Evolutionary conservation across 768 basidiomycete species (phyloP).

Genomic region (Rhizopogon rudus): DNA sequence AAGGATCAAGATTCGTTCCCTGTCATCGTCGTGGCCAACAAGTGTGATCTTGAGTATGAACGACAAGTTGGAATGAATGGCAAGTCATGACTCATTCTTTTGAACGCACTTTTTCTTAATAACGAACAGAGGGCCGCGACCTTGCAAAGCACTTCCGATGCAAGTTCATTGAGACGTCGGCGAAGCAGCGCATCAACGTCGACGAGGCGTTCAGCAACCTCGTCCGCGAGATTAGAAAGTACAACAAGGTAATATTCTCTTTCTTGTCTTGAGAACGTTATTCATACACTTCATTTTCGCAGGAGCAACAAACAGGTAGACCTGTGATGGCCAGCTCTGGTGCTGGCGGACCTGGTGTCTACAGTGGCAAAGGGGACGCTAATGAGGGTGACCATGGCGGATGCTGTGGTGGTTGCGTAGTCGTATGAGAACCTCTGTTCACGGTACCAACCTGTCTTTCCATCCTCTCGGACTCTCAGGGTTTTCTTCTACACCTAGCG

Average conservation of each 20-base stretch:
- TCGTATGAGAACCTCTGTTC: slow-evolving; percentile 31
- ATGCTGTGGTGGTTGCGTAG: slow-evolving; percentile 69
- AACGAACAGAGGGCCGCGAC: slow-evolving; percentile 83
- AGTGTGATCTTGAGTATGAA: slow-evolving; percentile 93
- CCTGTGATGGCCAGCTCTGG: slow-evolving; percentile 48
- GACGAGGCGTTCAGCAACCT: slow-evolving; percentile 94
- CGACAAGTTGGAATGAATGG: slow-evolving; percentile 95
- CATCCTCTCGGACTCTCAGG: slow-evolving; percentile 6
- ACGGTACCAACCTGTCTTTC: background rate
- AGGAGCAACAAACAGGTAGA: slow-evolving; percentile 80
- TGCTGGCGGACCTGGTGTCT: slow-evolving; percentile 41
- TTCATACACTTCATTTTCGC: background rate
- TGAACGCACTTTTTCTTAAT: background rate
- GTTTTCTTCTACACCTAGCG: background rate
- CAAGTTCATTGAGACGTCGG: slow-evolving; percentile 94
- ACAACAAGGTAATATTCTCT: slow-evolving; percentile 68
- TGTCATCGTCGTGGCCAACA: slow-evolving; percentile 96
- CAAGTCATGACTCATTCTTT: slow-evolving; percentile 26
- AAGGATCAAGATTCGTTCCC: slow-evolving; percentile 97
- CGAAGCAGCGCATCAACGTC: slow-evolving; percentile 94
- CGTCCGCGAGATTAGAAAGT: slow-evolving; percentile 89
- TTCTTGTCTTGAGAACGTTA: background rate
- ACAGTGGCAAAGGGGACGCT: slow-evolving; percentile 37
- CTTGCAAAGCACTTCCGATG: slow-evolving; percentile 93
- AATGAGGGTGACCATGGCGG: slow-evolving; percentile 50